A percentile compares a stretch with the other conserved stretches of the same genome.
phyloP scores from a whole-genome alignment of 192 early-diverging fungal species.

The Phlyctochytrium arcticum region DNA sequence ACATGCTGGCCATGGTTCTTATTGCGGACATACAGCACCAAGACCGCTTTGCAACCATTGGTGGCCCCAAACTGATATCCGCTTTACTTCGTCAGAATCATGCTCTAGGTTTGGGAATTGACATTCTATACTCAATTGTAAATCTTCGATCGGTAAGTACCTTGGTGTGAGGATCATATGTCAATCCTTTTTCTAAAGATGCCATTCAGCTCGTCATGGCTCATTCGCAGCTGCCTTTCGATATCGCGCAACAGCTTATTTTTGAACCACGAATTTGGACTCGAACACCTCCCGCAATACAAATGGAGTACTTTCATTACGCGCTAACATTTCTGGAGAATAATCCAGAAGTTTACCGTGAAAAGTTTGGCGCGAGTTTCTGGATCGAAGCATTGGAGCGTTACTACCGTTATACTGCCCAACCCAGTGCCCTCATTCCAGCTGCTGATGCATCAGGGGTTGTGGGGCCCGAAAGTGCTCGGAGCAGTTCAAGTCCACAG shows the following conservation, averaged over 20 bases:
- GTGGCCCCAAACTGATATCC: slow-evolving; percentile 34
- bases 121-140: slow-evolving; percentile 31
- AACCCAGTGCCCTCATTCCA: background rate
- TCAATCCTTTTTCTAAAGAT: no score
- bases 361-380: slow-evolving; percentile 26
- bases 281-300: slow-evolving; percentile 17
- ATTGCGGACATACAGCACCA: slow-evolving; percentile 22
- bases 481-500: no score
- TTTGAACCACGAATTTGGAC: slow-evolving; percentile 39
- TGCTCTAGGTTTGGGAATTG: slow-evolving; percentile 22
- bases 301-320: slow-evolving; percentile 35
- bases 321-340: slow-evolving; percentile 5
- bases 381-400: slow-evolving; percentile 35
- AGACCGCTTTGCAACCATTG: slow-evolving; percentile 24
- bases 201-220: no score
- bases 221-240: background rate
- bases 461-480: no score
- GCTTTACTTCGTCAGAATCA: slow-evolving; percentile 34
- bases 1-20: slow-evolving; percentile 27
- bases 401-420: slow-evolving; percentile 31
- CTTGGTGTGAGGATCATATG: no score
- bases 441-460: background rate
- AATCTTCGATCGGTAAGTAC: slow-evolving; percentile 25
- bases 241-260: slow-evolving; percentile 25
- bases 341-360: slow-evolving; percentile 9